A percentile compares a stretch with the other conserved stretches of the same genome.
Conservation (phyloP, 2,329 filamentous ascomycete species). For the Aspergillus glaucus region DNA sequence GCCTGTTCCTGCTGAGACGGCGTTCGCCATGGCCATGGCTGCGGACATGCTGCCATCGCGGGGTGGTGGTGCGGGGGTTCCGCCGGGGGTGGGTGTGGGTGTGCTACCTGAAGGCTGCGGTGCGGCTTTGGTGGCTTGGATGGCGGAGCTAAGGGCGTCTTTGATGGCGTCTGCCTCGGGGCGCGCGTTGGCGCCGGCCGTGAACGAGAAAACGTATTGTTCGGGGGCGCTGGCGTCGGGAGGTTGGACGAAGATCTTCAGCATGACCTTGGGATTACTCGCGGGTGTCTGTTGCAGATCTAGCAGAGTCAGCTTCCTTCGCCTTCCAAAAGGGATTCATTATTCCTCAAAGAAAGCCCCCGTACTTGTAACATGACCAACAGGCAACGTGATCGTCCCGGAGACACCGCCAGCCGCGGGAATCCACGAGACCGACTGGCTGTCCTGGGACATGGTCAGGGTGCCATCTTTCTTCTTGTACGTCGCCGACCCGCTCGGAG, state of each 20-base stretch:
- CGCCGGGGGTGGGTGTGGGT: background rate
- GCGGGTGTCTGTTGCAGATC: conserved; percentile 94
- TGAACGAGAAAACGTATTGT: conserved; percentile 84
- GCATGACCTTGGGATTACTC: conserved; percentile 79
- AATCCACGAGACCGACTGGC: conserved; percentile 72
- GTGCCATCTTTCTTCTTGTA: conserved; percentile 97
- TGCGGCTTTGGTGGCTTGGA: conserved; percentile 60
- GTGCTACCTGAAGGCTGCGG: no score
- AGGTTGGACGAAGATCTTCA: conserved; percentile 79
- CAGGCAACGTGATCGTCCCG: conserved; percentile 61
- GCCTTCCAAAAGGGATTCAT: conserved; percentile 1
- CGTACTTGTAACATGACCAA: conserved; percentile 77
- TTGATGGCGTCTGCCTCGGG: conserved; percentile 80
- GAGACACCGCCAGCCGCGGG: conserved; percentile 58
- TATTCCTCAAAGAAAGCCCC: conserved; percentile 3
- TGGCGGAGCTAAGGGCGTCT: conserved; percentile 69
- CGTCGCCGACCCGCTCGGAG: conserved; percentile 60
- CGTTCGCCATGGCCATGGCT: conserved; percentile 71
- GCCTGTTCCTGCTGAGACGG: conserved; percentile 46
- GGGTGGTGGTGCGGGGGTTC: conserved; percentile 23
- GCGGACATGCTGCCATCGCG: conserved; percentile 50
- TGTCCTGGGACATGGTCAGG: conserved; percentile 67
- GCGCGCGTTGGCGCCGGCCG: conserved; percentile 66
- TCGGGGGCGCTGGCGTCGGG: conserved; percentile 41
- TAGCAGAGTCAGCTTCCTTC: conserved; percentile 29